Evolutionary conservation across 257 asterid genomes (phyloP), one percentile per base, ranked within the genome.

Genomic region (Primulina tabacum): DNA sequence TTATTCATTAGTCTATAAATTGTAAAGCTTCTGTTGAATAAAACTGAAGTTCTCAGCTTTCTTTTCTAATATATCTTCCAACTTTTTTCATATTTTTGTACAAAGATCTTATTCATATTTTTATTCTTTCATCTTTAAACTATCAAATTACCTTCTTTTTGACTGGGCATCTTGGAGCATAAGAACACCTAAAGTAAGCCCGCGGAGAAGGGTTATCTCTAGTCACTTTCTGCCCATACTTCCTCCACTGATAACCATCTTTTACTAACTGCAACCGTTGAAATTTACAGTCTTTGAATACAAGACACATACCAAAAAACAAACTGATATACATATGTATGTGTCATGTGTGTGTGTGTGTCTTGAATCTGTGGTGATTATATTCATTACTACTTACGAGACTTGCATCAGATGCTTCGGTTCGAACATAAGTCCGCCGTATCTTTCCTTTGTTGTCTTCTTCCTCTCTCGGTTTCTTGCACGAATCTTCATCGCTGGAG

Each of bases 231-330:
- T 92, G 97, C 0, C 98, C 98, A 75, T 90, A 92, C 75, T 92
- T 92, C 85, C 97, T 88, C 98, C 98, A 92, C 55, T 87, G 97
- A 67, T 85, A 90, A 34, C 96, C 97, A 83, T 92, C 98, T 70
- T 86, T 87, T 26, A 89, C 98, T 60, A 82, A 77, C 98, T 92
- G 84, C 20, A 16, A 50, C 20, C 8, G 1, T 50, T 14, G 8
- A 16, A 50, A 16, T 43, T 43, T 14, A 14, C 55, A 38, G 50
- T 43, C 55, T 40, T 40, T 43, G 26, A 43, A 3, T 43, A 8
- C 50, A 43, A 43, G 53, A 43, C 12, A 43, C 53, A 43, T 12
- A 4, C 53, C n/a, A 43, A 43, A 12, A 40, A 40, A 10, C 5
- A 37, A 37, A 37, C 5, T 8, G 43, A 2, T 40, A 10, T 0